Conservation (phyloP, 768 basidiomycete genomes). For the Trametes meyenii region DNA sequence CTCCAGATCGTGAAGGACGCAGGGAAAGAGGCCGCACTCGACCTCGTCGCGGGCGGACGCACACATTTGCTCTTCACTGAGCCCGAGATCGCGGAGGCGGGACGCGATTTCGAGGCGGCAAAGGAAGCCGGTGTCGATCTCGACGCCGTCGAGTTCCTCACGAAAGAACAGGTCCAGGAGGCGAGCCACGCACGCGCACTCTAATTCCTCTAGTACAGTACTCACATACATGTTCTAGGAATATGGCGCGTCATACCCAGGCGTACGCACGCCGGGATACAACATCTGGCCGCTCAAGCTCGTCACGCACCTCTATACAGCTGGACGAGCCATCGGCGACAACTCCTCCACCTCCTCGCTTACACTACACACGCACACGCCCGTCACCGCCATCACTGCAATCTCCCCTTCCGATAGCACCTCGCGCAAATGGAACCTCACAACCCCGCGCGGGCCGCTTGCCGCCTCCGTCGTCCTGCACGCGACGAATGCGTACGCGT, state of each 20-base stretch:
- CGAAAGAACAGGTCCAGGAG: slow-evolving; percentile 46
- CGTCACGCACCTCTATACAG: slow-evolving; percentile 64
- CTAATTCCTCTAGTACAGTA: background rate
- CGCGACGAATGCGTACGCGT: slow-evolving; percentile 85
- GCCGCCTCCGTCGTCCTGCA: slow-evolving; percentile 70
- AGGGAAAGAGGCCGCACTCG: slow-evolving; percentile 52
- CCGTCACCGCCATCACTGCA: slow-evolving; percentile 52
- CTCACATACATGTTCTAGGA: slow-evolving; percentile 24
- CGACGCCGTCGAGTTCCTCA: slow-evolving; percentile 48
- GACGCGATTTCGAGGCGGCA: slow-evolving; percentile 56
- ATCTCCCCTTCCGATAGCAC: slow-evolving; percentile 5
- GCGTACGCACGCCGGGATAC: slow-evolving; percentile 50
- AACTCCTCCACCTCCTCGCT: slow-evolving; percentile 44
- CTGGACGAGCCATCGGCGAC: slow-evolving; percentile 34
- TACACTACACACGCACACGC: slow-evolving; percentile 71
- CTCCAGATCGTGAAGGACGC: slow-evolving; percentile 50
- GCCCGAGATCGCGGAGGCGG: slow-evolving; percentile 42
- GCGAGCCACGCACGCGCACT: slow-evolving; percentile 42
- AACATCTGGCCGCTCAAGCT: slow-evolving; percentile 85
- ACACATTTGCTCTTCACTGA: slow-evolving; percentile 51
- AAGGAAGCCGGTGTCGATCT: slow-evolving; percentile 52
- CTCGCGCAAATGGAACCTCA: slow-evolving; percentile 51
- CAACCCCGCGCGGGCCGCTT: slow-evolving; percentile 69
- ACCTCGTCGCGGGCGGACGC: slow-evolving; percentile 63
- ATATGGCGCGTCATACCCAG: slow-evolving; percentile 56